Conservation (phyloP, 495 filamentous ascomycete species). For the Aspergillus hancockii region DNA sequence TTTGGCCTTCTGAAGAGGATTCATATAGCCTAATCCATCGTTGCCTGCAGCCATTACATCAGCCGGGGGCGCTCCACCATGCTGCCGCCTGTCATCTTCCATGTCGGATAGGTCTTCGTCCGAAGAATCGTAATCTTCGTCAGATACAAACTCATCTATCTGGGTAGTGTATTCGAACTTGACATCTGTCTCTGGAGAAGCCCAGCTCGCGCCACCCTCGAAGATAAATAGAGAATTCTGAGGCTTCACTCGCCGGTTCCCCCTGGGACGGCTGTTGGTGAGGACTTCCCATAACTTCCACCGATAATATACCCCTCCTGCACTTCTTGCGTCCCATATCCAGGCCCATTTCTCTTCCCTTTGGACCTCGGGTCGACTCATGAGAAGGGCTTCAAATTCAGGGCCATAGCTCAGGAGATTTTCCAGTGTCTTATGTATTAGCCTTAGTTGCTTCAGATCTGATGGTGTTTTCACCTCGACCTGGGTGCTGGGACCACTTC, state of each 20-base stretch:
- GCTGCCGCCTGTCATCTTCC: slow-evolving; percentile 61
- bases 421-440: slow-evolving; percentile 90
- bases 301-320: slow-evolving; percentile 81
- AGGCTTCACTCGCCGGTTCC: slow-evolving; percentile 28
- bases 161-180: slow-evolving; percentile 74
- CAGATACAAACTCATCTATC: slow-evolving; percentile 75
- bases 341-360: slow-evolving; percentile 88
- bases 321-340: slow-evolving; percentile 85
- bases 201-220: slow-evolving; percentile 70
- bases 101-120: slow-evolving; percentile 85
- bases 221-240: slow-evolving; percentile 53
- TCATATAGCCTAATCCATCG: slow-evolving; percentile 73
- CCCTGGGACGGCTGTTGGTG: slow-evolving; percentile 46
- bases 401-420: slow-evolving; percentile 73
- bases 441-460: slow-evolving; percentile 74
- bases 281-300: slow-evolving; percentile 88
- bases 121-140: slow-evolving; percentile 81
- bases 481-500: slow-evolving; percentile 52
- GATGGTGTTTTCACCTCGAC: slow-evolving; percentile 75
- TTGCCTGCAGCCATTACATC: slow-evolving; percentile 38
- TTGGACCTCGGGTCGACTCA: slow-evolving; percentile 79
- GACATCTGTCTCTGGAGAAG: slow-evolving; percentile 62
- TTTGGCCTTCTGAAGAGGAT: slow-evolving; percentile 81
- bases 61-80: slow-evolving; percentile 51
- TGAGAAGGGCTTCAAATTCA: slow-evolving; percentile 90